These are phyloP conservation scores for Citrullus amarus DNA, from an alignment of 306 rosid species.

Conservation along the genomic window DNA sequence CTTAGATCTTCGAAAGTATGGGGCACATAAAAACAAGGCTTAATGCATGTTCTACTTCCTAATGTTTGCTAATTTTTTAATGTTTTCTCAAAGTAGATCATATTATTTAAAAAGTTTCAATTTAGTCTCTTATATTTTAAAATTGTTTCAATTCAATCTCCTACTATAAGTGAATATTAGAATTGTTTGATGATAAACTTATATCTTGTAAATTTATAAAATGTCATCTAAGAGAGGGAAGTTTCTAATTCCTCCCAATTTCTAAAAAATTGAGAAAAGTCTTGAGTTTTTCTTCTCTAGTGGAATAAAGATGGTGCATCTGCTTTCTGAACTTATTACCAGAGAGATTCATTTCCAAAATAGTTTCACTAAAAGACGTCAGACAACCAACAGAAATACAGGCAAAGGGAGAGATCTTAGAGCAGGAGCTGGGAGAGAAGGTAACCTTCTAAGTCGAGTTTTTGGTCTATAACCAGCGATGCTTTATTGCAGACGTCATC, in stretches of 20 bases:
- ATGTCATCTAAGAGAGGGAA: neutral
- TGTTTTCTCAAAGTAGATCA: neutral
- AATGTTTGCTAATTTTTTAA: neutral
- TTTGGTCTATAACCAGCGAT: slow-evolving; percentile 20
- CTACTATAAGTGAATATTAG: neutral
- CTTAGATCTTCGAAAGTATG: neutral
- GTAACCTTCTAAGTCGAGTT: slow-evolving; percentile 62
- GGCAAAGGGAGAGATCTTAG: neutral
- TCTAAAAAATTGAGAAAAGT: neutral
- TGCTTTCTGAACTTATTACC: neutral
- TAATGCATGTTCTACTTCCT: neutral
- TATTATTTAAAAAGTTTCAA: neutral
- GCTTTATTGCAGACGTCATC: slow-evolving; percentile 18
- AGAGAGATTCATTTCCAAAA: neutral
- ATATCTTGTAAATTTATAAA: neutral
- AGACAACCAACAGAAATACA: neutral
- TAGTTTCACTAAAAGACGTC: neutral
- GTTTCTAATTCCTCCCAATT: neutral
- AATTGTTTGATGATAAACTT: neutral
- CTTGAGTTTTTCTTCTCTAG: neutral
- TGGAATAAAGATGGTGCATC: neutral
- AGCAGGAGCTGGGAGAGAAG: neutral
- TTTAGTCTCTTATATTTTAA: neutral
- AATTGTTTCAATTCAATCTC: neutral
- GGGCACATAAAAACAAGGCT: neutral